Evolutionary conservation across 2,329 filamentous ascomycete species (phyloP), one percentile per base, ranked within the genome.

Genomic region (Pseudocercospora crystallina): DNA sequence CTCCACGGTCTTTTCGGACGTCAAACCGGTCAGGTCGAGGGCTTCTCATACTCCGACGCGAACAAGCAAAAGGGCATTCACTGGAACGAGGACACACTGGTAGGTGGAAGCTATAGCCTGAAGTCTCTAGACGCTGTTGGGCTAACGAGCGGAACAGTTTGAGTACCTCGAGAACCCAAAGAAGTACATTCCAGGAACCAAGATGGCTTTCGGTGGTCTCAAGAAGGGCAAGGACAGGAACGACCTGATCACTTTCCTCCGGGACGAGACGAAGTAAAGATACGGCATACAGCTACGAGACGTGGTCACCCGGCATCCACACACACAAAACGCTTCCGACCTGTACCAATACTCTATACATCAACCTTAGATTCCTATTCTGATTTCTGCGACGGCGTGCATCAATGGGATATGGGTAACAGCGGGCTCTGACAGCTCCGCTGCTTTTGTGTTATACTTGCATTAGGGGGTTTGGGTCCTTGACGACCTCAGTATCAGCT

Each of bases 191-290:
- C 94, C 94, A 66, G 94, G 94, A 67, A 99, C 94, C 80, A 99
- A 97, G 90, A 99, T 99, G 94, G 94, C 94, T 69, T 99, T 97
- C 74, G 94, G 94, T 80, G 94, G 94, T 76, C 84, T 99, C 72
- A 99, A 99, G 91, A 99, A 99, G 89, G 84, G 85, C 73, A 97
- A 97, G 89, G 94, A 97, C 81, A 85, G 94, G 76, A 96, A 97
- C 76, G 92, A 99, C 78, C 82, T 99, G 69, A 96, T 99, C 84
- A 90, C 90, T 69, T 88, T 76, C 83, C 81, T 90, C 71, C 80
- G 82, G 74, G 79, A 87, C 60, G 73, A 82, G 67, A 89, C 85
- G 68, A 77, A 79, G 76, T 90, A 89, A 77, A 80, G 29, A 26
- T 31, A 20, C 17, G 34, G 33, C 32, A 32, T 7, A 26, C 20